Percentiles rank a stretch among this genome's conserved stretches.
These are phyloP conservation scores for Monosporascus ibericus DNA, from an alignment of 2,329 filamentous ascomycete species.

Conservation along the genomic window DNA sequence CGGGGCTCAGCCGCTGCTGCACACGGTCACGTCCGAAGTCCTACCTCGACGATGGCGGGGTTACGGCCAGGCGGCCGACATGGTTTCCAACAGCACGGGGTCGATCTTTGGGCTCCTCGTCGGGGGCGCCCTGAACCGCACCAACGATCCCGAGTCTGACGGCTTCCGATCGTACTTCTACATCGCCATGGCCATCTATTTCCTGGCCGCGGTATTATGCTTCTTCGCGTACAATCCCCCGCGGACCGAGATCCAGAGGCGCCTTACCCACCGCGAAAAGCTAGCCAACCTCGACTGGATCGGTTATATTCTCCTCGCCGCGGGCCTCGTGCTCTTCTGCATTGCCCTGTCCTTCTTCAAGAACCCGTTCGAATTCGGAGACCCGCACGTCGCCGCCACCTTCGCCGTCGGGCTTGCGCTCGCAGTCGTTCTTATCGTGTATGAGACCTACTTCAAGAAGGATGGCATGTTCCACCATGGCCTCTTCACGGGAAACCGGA, in stretches of 20 bases:
- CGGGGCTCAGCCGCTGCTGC: constrained; percentile 32
- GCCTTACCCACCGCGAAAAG: constrained; percentile 25
- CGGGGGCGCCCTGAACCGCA: constrained; percentile 28
- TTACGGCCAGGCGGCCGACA: constrained; percentile 28
- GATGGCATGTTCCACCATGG: constrained; percentile 37
- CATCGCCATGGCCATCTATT: constrained; percentile 24
- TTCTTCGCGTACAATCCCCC: constrained; percentile 29
- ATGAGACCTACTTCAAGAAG: constrained; percentile 28
- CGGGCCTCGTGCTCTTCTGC: constrained; percentile 32
- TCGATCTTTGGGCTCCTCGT: constrained; percentile 26
- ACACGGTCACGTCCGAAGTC: constrained; percentile 33
- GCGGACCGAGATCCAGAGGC: constrained; percentile 17
- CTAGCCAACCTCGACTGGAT: constrained; percentile 32
- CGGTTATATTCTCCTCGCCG: constrained; percentile 28
- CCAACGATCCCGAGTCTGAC: constrained; percentile 14
- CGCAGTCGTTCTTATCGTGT: constrained; percentile 21
- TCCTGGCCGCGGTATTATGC: constrained; percentile 21
- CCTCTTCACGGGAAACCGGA: constrained; percentile 28
- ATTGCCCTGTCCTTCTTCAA: constrained; percentile 32
- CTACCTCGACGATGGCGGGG: constrained; percentile 30
- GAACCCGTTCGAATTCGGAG: constrained; percentile 32
- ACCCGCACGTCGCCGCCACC: constrained; percentile 28
- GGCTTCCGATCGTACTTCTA: constrained; percentile 33
- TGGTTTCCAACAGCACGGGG: constrained; percentile 25
- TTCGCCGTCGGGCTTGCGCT: constrained; percentile 29